Conservation (phyloP, 2,329 filamentous ascomycete species). For the Colletotrichum tanaceti region DNA sequence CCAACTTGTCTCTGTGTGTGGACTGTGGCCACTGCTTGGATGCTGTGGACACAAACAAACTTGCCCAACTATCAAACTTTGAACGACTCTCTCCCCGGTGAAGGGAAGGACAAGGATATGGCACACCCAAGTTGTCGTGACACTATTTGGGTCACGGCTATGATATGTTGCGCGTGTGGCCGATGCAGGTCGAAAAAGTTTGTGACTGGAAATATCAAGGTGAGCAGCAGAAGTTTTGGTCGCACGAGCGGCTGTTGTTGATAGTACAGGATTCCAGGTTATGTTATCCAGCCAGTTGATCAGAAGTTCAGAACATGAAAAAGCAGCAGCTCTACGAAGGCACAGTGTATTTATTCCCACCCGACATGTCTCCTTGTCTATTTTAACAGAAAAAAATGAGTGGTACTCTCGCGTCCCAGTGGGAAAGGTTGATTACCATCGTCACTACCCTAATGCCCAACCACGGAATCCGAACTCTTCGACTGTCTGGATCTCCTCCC, state of each 20-base stretch:
- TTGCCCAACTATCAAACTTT: not conserved
- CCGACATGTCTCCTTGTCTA: no score
- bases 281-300: no score
- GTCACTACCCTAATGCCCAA: no score
- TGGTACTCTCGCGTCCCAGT: not conserved
- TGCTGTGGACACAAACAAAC: not conserved
- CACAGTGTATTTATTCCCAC: not conserved
- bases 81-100: not conserved
- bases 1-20: not conserved
- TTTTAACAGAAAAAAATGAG: not conserved
- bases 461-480: not conserved
- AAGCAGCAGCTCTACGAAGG: not conserved
- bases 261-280: not conserved
- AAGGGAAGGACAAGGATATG: not conserved
- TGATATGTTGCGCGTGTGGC: not conserved
- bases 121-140: not conserved
- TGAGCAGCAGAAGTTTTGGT: not conserved
- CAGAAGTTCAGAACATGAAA: no score
- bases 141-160: not conserved
- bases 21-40: not conserved
- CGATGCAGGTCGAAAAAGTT: not conserved
- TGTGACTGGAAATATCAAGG: not conserved
- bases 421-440: not conserved
- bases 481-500: no score
- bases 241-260: not conserved